A percentile compares a stretch with the other conserved stretches of the same genome.
phyloP scores from a whole-genome alignment of 768 basidiomycete species.

The Pleurotus sapidus region DNA sequence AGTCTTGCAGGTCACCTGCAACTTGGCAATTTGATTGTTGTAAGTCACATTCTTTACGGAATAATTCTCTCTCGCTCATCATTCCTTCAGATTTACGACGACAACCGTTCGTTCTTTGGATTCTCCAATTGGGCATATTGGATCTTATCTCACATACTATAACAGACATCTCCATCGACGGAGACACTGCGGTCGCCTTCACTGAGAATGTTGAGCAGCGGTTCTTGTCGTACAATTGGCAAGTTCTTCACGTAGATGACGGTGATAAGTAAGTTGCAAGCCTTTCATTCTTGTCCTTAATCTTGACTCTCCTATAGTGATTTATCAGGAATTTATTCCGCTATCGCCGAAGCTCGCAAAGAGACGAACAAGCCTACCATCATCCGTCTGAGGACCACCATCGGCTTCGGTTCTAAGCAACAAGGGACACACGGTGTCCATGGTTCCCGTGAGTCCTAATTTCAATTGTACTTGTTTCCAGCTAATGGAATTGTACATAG shows the following conservation, averaged over 20 bases:
- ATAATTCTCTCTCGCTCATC: conserved; percentile 8
- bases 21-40: conserved; percentile 89
- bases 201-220: conserved; percentile 91
- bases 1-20: conserved; percentile 93
- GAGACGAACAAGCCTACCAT: conserved; percentile 84
- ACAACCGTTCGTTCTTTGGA: conserved; percentile 69
- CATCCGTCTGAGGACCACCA: conserved; percentile 84
- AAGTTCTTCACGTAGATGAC: conserved; percentile 80
- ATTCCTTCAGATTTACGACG: conserved; percentile 75
- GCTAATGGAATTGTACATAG: conserved; percentile 32
- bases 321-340: conserved; percentile 69
- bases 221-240: conserved; percentile 92
- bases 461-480: background rate
- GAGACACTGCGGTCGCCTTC: conserved; percentile 88
- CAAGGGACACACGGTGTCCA: conserved; percentile 95
- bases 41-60: conserved; percentile 34
- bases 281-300: conserved; percentile 5
- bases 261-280: conserved; percentile 59
- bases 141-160: conserved; percentile 8
- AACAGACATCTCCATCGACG: conserved; percentile 93
- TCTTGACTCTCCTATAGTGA: conserved; percentile 45
- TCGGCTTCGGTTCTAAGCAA: conserved; percentile 90
- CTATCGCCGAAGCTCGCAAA: conserved; percentile 74
- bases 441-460: conserved; percentile 73
- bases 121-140: background rate